phyloP scores from a whole-genome alignment of 2,329 filamentous ascomycete species.

The Daldinia sp. region DNA sequence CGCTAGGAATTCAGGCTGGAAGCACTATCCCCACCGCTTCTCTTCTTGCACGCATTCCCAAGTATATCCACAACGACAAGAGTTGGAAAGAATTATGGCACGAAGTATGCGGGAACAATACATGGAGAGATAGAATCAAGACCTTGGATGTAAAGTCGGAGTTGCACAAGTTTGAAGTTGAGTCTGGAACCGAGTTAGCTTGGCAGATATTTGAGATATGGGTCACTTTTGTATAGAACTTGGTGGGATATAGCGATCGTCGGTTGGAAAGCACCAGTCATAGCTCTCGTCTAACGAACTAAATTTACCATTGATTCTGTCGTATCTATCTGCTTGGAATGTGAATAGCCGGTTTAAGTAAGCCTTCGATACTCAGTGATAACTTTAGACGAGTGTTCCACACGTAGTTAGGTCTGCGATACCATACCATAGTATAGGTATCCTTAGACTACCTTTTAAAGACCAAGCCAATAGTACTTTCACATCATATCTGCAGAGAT shows the following conservation, averaged over 20 bases:
- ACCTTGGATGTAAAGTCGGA: slow-evolving; percentile 44
- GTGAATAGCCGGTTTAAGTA: not conserved
- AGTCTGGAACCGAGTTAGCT: slow-evolving; percentile 14
- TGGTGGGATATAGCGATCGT: not conserved
- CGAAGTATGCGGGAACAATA: slow-evolving; percentile 35
- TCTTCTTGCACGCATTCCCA: slow-evolving; percentile 23
- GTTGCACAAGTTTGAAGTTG: slow-evolving; percentile 25
- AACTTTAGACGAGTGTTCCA: not conserved
- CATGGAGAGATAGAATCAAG: slow-evolving; percentile 42
- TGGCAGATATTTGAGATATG: slow-evolving; percentile 48
- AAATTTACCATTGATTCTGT: not conserved
- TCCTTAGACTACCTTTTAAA: no score
- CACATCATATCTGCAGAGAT: not conserved
- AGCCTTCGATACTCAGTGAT: not conserved
- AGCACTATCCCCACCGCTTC: slow-evolving; percentile 20
- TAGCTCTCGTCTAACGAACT: no score
- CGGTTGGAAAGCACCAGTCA: not conserved
- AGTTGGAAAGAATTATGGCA: slow-evolving; percentile 47
- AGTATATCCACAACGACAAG: slow-evolving; percentile 42
- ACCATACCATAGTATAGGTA: no score
- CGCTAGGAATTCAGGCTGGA: slow-evolving; percentile 49
- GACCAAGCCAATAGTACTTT: not conserved
- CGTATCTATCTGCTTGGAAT: not conserved
- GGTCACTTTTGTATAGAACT: slow-evolving; percentile 43
- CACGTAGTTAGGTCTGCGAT: no score